Conservation (phyloP, 352 stramenopile species). For the Phytophthora pluvialis region DNA sequence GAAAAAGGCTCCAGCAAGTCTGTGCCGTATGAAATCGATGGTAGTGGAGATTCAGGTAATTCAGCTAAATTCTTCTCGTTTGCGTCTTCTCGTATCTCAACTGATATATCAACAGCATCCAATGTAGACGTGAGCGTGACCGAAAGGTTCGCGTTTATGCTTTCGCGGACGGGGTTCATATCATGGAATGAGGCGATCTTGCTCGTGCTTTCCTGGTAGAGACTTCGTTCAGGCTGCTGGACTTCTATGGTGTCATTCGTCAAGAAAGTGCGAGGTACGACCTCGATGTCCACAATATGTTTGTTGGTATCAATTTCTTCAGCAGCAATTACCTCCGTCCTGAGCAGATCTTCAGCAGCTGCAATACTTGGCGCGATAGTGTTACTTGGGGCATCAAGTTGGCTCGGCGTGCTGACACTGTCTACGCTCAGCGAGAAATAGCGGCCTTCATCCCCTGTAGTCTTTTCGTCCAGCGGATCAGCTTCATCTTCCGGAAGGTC, state of each 20-base stretch:
- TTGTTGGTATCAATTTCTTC: background rate
- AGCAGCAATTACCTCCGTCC: background rate
- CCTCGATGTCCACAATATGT: constrained; percentile 3
- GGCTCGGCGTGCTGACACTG: background rate
- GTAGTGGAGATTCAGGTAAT: background rate
- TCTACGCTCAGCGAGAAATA: background rate
- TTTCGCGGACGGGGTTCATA: background rate
- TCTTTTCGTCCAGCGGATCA: background rate
- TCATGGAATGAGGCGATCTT: constrained; percentile 3
- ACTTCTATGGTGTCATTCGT: background rate
- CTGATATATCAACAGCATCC: background rate
- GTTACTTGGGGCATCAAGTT: background rate
- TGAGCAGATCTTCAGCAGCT: constrained; percentile 3
- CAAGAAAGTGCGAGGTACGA: background rate
- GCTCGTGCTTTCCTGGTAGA: background rate
- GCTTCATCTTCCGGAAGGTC: background rate
- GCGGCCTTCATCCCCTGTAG: background rate
- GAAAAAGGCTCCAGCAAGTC: constrained; percentile 27
- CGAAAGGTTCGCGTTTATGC: background rate
- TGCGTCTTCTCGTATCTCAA: background rate
- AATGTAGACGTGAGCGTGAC: background rate
- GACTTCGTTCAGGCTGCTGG: background rate
- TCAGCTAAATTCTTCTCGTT: background rate
- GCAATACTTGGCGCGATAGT: background rate
- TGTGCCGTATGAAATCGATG: constrained; percentile 8